Evolutionary conservation across 352 stramenopile genomes (phyloP).

Genomic region (Phytopythium boreale): DNA sequence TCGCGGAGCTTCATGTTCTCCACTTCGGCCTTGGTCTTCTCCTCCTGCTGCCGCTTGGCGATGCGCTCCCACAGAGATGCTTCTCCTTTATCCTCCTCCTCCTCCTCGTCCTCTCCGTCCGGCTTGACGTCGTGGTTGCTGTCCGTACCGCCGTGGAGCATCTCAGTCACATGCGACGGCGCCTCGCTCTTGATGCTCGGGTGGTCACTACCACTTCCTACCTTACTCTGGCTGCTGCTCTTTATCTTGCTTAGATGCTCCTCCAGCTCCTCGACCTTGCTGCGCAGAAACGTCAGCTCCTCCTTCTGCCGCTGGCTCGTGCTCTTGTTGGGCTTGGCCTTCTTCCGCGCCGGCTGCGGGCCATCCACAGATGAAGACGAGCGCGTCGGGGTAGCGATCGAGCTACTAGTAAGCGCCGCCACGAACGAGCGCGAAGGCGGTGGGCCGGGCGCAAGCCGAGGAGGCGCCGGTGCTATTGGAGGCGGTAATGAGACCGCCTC

Average conservation of each 20-base stretch:
- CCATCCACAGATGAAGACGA: neutral
- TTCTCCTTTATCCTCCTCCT: slow-evolving; percentile 3
- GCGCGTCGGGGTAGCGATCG: neutral
- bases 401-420: neutral
- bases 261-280: slow-evolving; percentile 23
- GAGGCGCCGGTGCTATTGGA: neutral
- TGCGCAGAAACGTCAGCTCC: slow-evolving; percentile 26
- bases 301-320: slow-evolving; percentile 39
- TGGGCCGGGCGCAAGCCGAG: neutral
- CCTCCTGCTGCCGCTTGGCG: slow-evolving; percentile 33
- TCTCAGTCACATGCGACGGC: neutral
- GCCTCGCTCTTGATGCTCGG: neutral
- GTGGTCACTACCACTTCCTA: neutral
- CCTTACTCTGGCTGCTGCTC: neutral
- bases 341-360: slow-evolving; percentile 20
- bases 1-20: slow-evolving; percentile 46
- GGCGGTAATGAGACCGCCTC: neutral
- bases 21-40: slow-evolving; percentile 29
- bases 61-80: slow-evolving; percentile 35
- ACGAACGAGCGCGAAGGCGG: neutral
- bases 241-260: slow-evolving; percentile 17
- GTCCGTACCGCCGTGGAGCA: neutral
- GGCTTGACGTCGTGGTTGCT: neutral
- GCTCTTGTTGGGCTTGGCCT: slow-evolving; percentile 31
- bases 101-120: neutral